Evolutionary conservation across 2,329 filamentous ascomycete genomes (phyloP), one percentile per base, ranked within the genome.

Genomic region (Exserohilum turcica): DNA sequence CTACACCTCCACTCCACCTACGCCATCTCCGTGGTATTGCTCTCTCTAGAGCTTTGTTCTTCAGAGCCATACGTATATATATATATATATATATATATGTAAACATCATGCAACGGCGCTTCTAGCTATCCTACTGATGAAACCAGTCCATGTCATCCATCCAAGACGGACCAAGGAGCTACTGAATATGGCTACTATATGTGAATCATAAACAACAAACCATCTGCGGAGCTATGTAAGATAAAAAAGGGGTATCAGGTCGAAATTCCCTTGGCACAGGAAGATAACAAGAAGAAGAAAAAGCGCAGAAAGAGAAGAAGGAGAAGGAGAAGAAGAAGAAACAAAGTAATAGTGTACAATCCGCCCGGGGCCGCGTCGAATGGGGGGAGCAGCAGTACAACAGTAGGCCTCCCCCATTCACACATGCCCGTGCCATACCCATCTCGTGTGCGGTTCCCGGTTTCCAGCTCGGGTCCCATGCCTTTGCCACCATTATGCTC

Each of bases 201-300:
- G 27, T 16, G 45, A 47, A 49, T 45, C 40, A 27, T 35, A 46
- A 49, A 43, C 38, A 61, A 52, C 29, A 53, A 37, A 19, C 35
- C 28, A 40, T 15, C 29, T 40, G 48, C 50, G 54, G 54, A 60
- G 39, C 44, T 58, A 54, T 33, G 48, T 44, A 47, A 52, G 42
- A 37, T 36, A 51, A 56, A 56, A 58, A 44, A 53, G 65, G 64
- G 68, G 68, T 71, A 71, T 71, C 68, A 70, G 60, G 63, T 66
- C 57, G 58, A 63, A 63, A 50, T 50, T 47, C 54, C 60, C 61
- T 61, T 54, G 50, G 45, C 39, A 52, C 38, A 46, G 35, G 46
- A 44, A 53, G 15, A 35, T 56, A 45, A 37, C 46, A 35, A 52
- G 24, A 48, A 29, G 35, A 56, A 12, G 36, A 56, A 47, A 39